phyloP scores from a whole-genome alignment of 164 flowering plant species.

The Amborella trichopoda region DNA sequence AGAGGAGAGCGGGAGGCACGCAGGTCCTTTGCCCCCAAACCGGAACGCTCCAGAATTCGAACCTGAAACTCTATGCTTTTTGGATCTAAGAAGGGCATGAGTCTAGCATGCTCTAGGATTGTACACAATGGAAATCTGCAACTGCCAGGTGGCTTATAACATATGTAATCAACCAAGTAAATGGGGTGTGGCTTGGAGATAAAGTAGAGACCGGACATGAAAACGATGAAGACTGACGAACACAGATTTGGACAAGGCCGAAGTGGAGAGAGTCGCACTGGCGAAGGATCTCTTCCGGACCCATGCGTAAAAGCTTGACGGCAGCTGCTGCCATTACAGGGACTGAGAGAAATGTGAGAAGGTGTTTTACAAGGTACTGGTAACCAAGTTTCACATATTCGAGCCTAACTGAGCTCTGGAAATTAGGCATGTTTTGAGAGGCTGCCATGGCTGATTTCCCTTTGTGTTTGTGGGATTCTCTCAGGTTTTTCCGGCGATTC shows the following conservation, averaged over 20 bases:
- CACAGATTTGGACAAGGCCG: constrained; percentile 2
- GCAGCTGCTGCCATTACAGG: constrained; percentile 8
- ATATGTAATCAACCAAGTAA: constrained; percentile 3
- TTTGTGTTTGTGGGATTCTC: no score
- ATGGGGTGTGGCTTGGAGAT: constrained; percentile 7
- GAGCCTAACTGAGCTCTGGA: constrained; percentile 15
- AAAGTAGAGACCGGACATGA: constrained; percentile 6
- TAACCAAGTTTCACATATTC: constrained; percentile 14
- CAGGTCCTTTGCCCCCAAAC: constrained; percentile 3
- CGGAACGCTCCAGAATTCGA: constrained; percentile 2
- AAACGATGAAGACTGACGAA: constrained; percentile 4
- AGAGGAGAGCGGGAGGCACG: constrained; percentile 2
- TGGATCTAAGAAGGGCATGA: constrained; percentile 2
- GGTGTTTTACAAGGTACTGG: constrained; percentile 10
- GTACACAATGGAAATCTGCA: constrained; percentile 12
- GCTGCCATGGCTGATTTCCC: no score
- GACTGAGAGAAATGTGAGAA: constrained; percentile 6
- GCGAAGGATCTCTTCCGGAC: constrained; percentile 4
- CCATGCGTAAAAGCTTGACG: constrained; percentile 3
- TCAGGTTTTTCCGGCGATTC: no score
- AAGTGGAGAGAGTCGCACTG: constrained; percentile 2
- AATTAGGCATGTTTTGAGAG: constrained; percentile 7
- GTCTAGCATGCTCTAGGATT: constrained; percentile 8
- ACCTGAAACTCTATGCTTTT: constrained; percentile 12
- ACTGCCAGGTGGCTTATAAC: constrained; percentile 4